Evolutionary conservation across 2,329 filamentous ascomycete species (phyloP), one percentile per base, ranked within the genome.

Genomic region (Pseudogymnoascus sp.): DNA sequence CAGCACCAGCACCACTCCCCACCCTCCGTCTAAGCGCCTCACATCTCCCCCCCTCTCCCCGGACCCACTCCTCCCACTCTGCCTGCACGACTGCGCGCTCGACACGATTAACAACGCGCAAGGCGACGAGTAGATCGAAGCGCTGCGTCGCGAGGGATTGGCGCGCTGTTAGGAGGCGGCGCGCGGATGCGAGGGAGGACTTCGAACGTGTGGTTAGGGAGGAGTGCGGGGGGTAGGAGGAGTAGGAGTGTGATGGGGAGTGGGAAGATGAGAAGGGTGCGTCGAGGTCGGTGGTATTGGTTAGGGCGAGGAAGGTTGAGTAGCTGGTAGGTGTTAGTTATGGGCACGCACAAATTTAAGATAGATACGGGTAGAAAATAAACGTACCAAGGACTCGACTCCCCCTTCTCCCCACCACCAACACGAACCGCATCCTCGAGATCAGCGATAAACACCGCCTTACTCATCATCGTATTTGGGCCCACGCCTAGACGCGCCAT

Each of bases 21-120:
- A 60, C 64, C 66, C 63, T 71, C 68, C 60, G 68, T 66, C 59
- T 62, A 62, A 47, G 67, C 64, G 22, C 68, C 66, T 84, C 83
- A 72, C 94, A 99, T 57, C 89, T 83, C 34, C 79, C 74, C 65
- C 85, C 87, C 75, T 99, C 94, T 66, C 90, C 87, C 2, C 82
- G 74, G 30, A 97, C 80, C 92, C 93, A 99, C 65, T 90, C 89
- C 76, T 96, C 92, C 87, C 91, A 99, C 73, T 97, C 93, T 0
- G 88, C 88, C 69, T 85, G 83, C 60, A 97, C 74, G 72, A 96
- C 87, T 73, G 97, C 91, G 62, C 83, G 81, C 77, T 97, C 94
- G 28, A 97, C 85, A 62, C 82, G 87, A 74, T 97, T 97, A 63
- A 97, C 87, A 2, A 97, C 84, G 4, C 92, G 85, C 77, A 97